Evolutionary conservation across 225 moss, liverwort and hornwort genomes (phyloP).

Genomic region (Anthoceros angustus): DNA sequence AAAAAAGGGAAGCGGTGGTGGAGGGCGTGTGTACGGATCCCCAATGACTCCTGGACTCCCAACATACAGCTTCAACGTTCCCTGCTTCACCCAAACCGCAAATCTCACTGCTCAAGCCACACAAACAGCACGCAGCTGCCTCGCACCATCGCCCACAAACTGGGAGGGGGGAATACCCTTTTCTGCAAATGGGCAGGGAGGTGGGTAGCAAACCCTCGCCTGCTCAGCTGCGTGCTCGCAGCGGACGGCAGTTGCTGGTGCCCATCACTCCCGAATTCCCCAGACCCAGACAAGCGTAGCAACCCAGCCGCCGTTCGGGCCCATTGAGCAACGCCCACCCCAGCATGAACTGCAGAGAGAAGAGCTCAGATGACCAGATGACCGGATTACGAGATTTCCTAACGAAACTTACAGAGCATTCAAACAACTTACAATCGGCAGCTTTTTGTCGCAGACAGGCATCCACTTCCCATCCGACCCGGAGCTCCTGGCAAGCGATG

Average conservation of each 20-base stretch:
- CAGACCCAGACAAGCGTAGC: background rate
- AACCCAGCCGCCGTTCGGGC: background rate
- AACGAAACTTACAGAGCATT: background rate
- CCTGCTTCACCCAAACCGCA: constrained; percentile 24
- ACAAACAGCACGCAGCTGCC: background rate
- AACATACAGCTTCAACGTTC: constrained; percentile 75
- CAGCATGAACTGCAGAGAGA: background rate
- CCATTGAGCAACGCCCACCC: background rate
- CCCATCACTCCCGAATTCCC: background rate
- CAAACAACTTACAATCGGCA: background rate
- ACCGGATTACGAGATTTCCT: background rate
- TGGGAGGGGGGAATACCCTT: background rate
- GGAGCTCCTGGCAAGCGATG: background rate
- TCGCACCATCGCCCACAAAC: background rate
- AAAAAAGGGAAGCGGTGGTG: constrained; percentile 43
- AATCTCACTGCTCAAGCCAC: background rate
- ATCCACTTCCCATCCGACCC: background rate
- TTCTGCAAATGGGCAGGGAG: background rate
- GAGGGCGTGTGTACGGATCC: constrained; percentile 75
- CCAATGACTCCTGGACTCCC: constrained; percentile 96
- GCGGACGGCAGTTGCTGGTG: background rate
- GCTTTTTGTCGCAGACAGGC: background rate
- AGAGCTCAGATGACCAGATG: background rate
- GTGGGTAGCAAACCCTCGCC: background rate
- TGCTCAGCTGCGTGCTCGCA: background rate